Evolutionary conservation across 495 filamentous ascomycete genomes (phyloP), one percentile per base, ranked within the genome.

Genomic region (Opeltia flavorubescens): DNA sequence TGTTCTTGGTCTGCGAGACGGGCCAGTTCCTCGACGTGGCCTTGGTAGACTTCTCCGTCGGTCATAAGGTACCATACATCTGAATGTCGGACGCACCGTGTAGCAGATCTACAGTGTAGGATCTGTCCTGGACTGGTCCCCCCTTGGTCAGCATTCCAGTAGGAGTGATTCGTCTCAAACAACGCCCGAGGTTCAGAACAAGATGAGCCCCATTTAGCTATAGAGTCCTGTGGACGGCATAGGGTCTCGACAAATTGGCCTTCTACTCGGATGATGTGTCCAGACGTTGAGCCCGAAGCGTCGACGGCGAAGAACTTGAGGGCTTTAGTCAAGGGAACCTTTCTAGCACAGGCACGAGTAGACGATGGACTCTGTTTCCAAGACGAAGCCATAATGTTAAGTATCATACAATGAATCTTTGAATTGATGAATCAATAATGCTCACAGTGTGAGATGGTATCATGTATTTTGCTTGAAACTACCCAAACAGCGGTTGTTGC

Each of bases 51-150:
- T 15, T 57, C 39, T 8, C 59, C 59, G n/a, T 62, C 59, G 15
- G 59, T 62, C 12, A 60, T 46, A 21, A 62, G 47, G 34, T 57
- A 47, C 59, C 59, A 62, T 6, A 60, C 5, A 35, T 62, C 57
- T 3, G 53, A 57, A 8, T 12, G 8, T n/a, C 29, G 43, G 36
- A 55, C 48, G 5, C 13, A 34, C 3, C 44, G 36, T 2, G 44
- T 17, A 6, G 52, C 49, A 13, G 18, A 3, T 18, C 13, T n/a
- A 20, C 52, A 15, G n/a, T 38, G 6, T 26, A 55, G 9, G 35
- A 55, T 55, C 11, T 15, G 7, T 12, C 13, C 29, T 18, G 50
- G 53, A 15, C 12, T 6, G n/a, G 50, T 53, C 5, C 46, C 50
- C 8, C 50, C 53, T 12, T 12, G 4, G 31, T 36, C 43, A n/a